These are phyloP conservation scores for Volvox carteri DNA, from an alignment of 163 green algal genomes.

Conservation along the genomic window DNA sequence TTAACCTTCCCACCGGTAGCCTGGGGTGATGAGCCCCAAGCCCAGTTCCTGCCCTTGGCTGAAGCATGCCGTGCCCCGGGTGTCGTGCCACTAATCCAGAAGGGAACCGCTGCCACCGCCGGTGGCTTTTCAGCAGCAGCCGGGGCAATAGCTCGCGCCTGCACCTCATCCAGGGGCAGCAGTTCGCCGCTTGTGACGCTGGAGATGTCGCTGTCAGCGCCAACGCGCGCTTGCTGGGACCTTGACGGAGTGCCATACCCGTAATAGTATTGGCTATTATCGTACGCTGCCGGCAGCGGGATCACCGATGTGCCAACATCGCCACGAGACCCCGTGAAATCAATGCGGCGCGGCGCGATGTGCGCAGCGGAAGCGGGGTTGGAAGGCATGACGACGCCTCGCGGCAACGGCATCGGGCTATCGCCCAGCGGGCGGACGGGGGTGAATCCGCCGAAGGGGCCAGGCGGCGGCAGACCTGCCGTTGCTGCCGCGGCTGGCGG, in stretches of 20 bases:
- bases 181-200: slow-evolving; percentile 52
- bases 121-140: neutral
- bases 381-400: neutral
- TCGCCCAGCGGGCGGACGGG: neutral
- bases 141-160: neutral
- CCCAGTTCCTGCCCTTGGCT: neutral
- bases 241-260: slow-evolving; percentile 14
- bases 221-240: neutral
- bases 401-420: slow-evolving; percentile 13
- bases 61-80: neutral
- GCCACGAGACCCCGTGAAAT: slow-evolving; percentile 21
- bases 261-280: neutral
- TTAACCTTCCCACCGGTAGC: neutral
- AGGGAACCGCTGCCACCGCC: neutral
- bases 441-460: slow-evolving; percentile 18
- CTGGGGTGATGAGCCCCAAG: neutral
- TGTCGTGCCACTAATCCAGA: neutral
- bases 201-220: slow-evolving; percentile 9
- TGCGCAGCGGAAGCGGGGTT: slow-evolving; percentile 18
- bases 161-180: neutral
- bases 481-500: neutral
- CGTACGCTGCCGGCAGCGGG: neutral
- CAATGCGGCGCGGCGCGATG: slow-evolving; percentile 37
- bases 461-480: neutral
- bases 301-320: neutral